Percentiles rank a stretch among this genome's conserved stretches.
Conservation (phyloP, 495 filamentous ascomycete species). For the Trichoderma virens region DNA sequence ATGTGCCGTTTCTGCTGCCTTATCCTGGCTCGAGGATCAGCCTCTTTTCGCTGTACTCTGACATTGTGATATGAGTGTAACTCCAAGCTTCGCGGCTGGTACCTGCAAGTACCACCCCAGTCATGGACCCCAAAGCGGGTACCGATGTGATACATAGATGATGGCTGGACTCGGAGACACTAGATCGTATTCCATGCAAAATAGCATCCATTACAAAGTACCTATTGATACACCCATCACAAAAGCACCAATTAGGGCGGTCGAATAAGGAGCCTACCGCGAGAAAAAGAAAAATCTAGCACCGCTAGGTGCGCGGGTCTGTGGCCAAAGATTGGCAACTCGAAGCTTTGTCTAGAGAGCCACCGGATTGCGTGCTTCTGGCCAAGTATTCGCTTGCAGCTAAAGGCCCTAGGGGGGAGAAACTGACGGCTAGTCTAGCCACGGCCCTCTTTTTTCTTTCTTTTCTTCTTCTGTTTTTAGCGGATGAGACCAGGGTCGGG, state of each 20-base stretch:
- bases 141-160: neutral
- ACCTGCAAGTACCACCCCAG: neutral
- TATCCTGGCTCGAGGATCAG: neutral
- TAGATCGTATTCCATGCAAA: too few species aligned
- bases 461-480: neutral
- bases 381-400: slow-evolving; percentile 3
- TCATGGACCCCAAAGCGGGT: neutral
- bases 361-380: slow-evolving; percentile 7
- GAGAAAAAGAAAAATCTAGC: neutral
- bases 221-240: too few species aligned
- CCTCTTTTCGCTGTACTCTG: neutral
- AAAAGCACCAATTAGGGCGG: neutral
- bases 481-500: neutral
- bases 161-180: too few species aligned
- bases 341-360: slow-evolving; percentile 5
- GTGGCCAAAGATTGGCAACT: neutral
- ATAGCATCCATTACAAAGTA: too few species aligned
- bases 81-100: neutral
- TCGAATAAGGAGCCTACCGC: neutral
- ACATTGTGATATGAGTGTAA: neutral
- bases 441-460: neutral
- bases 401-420: neutral
- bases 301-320: neutral
- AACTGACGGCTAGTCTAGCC: neutral
- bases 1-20: neutral